Conservation (phyloP, 208 protist species). For the Leishmania tarentolae region DNA sequence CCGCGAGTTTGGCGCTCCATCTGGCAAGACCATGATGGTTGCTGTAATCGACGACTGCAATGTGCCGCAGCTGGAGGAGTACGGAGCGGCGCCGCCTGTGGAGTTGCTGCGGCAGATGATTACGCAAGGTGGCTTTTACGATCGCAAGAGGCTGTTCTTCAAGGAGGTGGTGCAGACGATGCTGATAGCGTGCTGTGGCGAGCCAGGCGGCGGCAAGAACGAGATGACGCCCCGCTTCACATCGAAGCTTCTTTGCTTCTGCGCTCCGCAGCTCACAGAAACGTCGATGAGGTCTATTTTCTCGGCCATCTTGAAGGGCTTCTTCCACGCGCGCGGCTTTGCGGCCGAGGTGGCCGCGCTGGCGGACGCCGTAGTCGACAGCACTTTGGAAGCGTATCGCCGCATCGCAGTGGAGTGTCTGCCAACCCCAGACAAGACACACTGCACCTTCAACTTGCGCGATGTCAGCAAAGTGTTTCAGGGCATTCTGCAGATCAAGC, state of each 20-base stretch:
- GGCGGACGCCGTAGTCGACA: conserved; percentile 78
- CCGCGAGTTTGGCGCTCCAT: conserved; percentile 79
- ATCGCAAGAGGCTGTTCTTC: conserved; percentile 91
- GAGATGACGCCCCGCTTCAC: conserved; percentile 91
- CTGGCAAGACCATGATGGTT: conserved; percentile 85
- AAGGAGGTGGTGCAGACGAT: conserved; percentile 92
- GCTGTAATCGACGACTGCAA: conserved; percentile 96
- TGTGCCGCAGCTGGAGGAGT: conserved; percentile 94
- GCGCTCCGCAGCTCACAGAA: conserved; percentile 89
- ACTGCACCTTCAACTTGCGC: conserved; percentile 99
- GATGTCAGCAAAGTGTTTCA: conserved; percentile 97
- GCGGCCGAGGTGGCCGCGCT: conserved; percentile 45
- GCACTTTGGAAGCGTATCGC: conserved; percentile 94
- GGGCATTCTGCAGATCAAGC: conserved; percentile 91
- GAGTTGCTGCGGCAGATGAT: conserved; percentile 95
- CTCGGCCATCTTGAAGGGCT: conserved; percentile 92
- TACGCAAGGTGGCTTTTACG: conserved; percentile 90
- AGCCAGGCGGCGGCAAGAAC: conserved; percentile 95
- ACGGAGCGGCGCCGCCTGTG: conserved; percentile 93
- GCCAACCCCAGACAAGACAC: conserved; percentile 97
- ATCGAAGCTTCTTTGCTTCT: conserved; percentile 91
- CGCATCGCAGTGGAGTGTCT: conserved; percentile 92
- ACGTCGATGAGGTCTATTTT: conserved; percentile 93
- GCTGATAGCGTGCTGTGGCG: conserved; percentile 90
- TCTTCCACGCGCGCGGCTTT: conserved; percentile 55